Base-by-base conservation (phyloP, 2,329 filamentous ascomycete genomes). In the Stemphylium beticola region DNA sequence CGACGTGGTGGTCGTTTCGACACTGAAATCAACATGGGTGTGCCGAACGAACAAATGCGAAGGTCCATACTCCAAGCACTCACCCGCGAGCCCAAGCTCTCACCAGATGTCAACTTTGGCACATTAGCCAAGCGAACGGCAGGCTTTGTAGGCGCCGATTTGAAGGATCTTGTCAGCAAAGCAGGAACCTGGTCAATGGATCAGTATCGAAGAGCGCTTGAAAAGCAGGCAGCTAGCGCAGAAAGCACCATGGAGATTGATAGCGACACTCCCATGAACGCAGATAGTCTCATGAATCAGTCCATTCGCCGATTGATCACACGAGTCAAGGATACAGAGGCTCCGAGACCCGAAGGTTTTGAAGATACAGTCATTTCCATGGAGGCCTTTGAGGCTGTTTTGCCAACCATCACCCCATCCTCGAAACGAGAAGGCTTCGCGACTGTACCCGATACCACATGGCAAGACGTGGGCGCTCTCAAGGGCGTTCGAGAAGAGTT, bases 381-480 rank as follows among this genome's bases (percentile, higher is more conserved):
- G 79, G 75, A 80, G 74, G 77, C 96, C 60, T 95, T 98, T 74
- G 79, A 88, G 20, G 79, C 81, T 1, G 93, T 92, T 2, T 82
- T 97, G 3, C 85, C 89, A 9, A 84, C 85, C 53, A 85, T 96
- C 58, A 84, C 91, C 71, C 86, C 92, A 22, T 93, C 91, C 1
- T 90, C 90, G 5, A 93, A 93, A 74, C 87, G 92, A 44, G 93
- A 99, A 77, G 95, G 95, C 41, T 99, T 99, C 75, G 92, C 92
- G 11, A 95, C 92, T 0, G 92, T 98, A 39, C 95, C 95, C 7
- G 88, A 93, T 71, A 93, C 95, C 4, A 96, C 92, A 0, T 99
- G 95, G 92, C 82, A 87, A 40, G 90, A 98, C 68, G 92, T 99
- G 47, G 95, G 95, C 55, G 93, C 93, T 6, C 83, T 99, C 12